Evolutionary conservation across 305 asterid species (phyloP).

Genomic region (Rubia peregrina): DNA sequence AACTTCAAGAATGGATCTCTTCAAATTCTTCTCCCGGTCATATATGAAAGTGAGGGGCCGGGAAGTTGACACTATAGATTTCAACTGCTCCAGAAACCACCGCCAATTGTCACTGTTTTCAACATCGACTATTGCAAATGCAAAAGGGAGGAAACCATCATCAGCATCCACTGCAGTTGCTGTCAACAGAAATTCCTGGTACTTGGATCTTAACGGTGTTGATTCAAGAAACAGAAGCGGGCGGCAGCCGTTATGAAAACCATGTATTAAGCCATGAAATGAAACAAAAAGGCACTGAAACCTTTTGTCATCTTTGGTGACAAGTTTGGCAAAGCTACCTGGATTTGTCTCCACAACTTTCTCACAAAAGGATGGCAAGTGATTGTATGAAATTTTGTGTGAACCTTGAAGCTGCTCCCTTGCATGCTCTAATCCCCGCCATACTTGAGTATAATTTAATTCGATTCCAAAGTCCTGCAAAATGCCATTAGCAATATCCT

Average conservation of each 20-base stretch:
- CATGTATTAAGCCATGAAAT: conserved; percentile 46
- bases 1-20: conserved; percentile 41
- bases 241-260: conserved; percentile 65
- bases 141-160: conserved; percentile 79
- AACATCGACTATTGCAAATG: conserved; percentile 63
- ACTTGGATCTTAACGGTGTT: conserved; percentile 59
- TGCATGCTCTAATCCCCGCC: conserved; percentile 82
- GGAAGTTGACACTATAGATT: conserved; percentile 48
- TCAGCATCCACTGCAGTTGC: conserved; percentile 85
- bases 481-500: conserved; percentile 68
- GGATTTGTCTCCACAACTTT: conserved; percentile 63
- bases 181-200: conserved; percentile 60
- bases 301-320: conserved; percentile 52
- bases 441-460: conserved; percentile 60
- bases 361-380: conserved; percentile 65
- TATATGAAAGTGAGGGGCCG: conserved; percentile 62
- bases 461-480: conserved; percentile 68
- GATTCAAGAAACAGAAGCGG: conserved; percentile 84
- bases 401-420: conserved; percentile 84
- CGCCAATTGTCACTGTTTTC: conserved; percentile 67
- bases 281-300: conserved; percentile 55
- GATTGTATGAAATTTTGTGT: conserved; percentile 65
- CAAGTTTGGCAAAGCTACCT: conserved; percentile 56
- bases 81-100: conserved; percentile 80
- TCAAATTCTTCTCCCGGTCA: conserved; percentile 65